These are phyloP conservation scores for Limtongia smithiae DNA, from an alignment of 805 yeast species.

Conservation along the genomic window DNA sequence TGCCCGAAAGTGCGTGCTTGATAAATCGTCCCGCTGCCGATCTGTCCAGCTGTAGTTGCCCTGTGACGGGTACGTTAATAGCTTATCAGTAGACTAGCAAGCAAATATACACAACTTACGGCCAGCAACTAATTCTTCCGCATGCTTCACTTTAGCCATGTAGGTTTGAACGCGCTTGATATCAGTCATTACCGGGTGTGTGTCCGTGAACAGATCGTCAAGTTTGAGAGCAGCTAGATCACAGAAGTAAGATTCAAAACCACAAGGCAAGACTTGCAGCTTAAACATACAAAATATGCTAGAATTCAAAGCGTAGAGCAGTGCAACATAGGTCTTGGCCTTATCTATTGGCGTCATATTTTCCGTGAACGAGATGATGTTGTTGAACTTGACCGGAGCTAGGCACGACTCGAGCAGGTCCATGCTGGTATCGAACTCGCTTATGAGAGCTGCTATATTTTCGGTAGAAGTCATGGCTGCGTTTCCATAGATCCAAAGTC, in stretches of 20 bases:
- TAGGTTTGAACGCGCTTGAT: conserved; percentile 21
- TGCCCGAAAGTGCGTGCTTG: conserved; percentile 24
- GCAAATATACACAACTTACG: conserved; percentile 9
- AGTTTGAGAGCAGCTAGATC: conserved; percentile 24
- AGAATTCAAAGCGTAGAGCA: conserved; percentile 23
- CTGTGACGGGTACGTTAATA: neutral
- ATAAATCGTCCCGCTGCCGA: conserved; percentile 24
- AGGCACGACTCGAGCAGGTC: conserved; percentile 7
- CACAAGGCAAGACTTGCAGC: neutral
- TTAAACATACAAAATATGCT: conserved; percentile 16
- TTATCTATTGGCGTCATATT: conserved; percentile 14
- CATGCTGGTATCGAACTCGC: conserved; percentile 8
- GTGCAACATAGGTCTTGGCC: conserved; percentile 17
- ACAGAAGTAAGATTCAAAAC: no score
- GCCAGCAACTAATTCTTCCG: conserved; percentile 24
- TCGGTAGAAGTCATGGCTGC: conserved; percentile 1
- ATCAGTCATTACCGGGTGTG: conserved; percentile 22
- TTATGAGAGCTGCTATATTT: conserved; percentile 1
- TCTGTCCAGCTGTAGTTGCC: conserved; percentile 17
- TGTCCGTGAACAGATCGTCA: neutral
- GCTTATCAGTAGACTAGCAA: neutral
- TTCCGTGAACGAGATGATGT: neutral
- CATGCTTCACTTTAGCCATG: conserved; percentile 22
- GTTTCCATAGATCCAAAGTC: no score
- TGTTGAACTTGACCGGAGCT: neutral